Conservation (phyloP, 2,329 filamentous ascomycete genomes). For the Hypocreales sp. region DNA sequence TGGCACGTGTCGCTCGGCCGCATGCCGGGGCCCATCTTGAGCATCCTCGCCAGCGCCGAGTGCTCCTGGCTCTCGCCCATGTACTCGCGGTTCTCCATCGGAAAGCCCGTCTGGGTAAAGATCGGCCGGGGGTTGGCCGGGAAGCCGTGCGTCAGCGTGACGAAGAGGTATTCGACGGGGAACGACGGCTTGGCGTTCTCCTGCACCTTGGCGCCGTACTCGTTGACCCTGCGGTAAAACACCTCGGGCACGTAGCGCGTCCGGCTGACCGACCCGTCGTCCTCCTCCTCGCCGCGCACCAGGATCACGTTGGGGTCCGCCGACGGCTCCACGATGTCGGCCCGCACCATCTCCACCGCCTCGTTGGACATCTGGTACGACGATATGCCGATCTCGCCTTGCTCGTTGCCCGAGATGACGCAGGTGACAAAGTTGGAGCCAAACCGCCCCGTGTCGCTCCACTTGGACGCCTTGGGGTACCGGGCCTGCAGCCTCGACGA, state of each 20-base stretch:
- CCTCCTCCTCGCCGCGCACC: slow-evolving; percentile 81
- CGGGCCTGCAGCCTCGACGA: slow-evolving; percentile 76
- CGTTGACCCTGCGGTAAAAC: slow-evolving; percentile 89
- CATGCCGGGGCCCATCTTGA: slow-evolving; percentile 46
- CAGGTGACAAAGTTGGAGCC: slow-evolving; percentile 97
- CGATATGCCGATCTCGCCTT: slow-evolving; percentile 75
- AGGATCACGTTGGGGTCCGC: slow-evolving; percentile 90
- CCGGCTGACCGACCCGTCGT: slow-evolving; percentile 50
- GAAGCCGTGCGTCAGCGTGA: slow-evolving; percentile 93
- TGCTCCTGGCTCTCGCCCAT: slow-evolving; percentile 79
- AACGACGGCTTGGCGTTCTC: slow-evolving; percentile 95
- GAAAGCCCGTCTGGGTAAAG: slow-evolving; percentile 63
- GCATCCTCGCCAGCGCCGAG: slow-evolving; percentile 47
- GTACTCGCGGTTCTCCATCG: slow-evolving; percentile 80
- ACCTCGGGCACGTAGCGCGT: slow-evolving; percentile 92
- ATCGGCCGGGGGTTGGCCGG: slow-evolving; percentile 63
- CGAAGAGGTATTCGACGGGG: slow-evolving; percentile 88
- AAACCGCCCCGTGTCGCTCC: slow-evolving; percentile 88
- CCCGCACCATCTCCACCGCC: slow-evolving; percentile 90
- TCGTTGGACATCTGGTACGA: slow-evolving; percentile 93
- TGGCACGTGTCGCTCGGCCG: slow-evolving; percentile 46
- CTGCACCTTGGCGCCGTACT: slow-evolving; percentile 91
- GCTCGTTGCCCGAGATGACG: slow-evolving; percentile 81
- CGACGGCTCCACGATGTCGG: slow-evolving; percentile 88
- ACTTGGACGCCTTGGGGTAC: slow-evolving; percentile 82